Conservation (phyloP, 2,329 filamentous ascomycete species). For the Aspergillus spinulosporus region DNA sequence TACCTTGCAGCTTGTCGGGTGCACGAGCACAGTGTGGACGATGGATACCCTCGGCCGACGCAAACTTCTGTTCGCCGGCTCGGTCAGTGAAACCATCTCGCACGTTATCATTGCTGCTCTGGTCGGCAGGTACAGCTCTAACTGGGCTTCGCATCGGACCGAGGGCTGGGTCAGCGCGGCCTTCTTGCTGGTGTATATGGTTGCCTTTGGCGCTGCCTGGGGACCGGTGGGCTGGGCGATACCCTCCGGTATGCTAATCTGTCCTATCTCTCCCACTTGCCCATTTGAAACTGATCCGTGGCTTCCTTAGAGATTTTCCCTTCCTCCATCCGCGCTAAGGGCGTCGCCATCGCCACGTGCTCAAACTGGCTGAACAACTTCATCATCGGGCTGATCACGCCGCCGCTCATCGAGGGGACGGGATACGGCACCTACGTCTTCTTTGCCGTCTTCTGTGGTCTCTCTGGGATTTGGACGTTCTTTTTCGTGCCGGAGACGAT, state of each 20-base stretch:
- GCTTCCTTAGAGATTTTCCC: conserved; percentile 62
- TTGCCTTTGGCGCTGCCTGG: conserved; percentile 63
- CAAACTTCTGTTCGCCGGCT: conserved; percentile 48
- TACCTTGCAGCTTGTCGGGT: conserved; percentile 51
- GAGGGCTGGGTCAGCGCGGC: conserved; percentile 60
- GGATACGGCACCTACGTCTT: conserved; percentile 58
- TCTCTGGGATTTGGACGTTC: conserved; percentile 54
- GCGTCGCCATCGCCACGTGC: conserved; percentile 63
- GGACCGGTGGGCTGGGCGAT: conserved; percentile 52
- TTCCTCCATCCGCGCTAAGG: conserved; percentile 61
- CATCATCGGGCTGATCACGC: conserved; percentile 64
- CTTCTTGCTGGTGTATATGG: conserved; percentile 62
- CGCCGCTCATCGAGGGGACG: conserved; percentile 61
- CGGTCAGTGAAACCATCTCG: conserved; percentile 48
- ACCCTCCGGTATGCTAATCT: conserved; percentile 33
- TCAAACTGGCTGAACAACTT: conserved; percentile 68
- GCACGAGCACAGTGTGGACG: conserved; percentile 50
- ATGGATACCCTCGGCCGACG: conserved; percentile 53
- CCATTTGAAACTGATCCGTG: conserved; percentile 35
- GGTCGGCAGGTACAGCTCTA: conserved; percentile 53
- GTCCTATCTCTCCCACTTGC: conserved; percentile 20
- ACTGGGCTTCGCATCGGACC: conserved; percentile 53
- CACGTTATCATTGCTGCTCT: conserved; percentile 56
- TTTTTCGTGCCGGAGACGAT: conserved; percentile 60
- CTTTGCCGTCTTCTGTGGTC: conserved; percentile 57